These are phyloP conservation scores for Pleurotus eryngii DNA, from an alignment of 768 basidiomycete species.

Conservation along the genomic window DNA sequence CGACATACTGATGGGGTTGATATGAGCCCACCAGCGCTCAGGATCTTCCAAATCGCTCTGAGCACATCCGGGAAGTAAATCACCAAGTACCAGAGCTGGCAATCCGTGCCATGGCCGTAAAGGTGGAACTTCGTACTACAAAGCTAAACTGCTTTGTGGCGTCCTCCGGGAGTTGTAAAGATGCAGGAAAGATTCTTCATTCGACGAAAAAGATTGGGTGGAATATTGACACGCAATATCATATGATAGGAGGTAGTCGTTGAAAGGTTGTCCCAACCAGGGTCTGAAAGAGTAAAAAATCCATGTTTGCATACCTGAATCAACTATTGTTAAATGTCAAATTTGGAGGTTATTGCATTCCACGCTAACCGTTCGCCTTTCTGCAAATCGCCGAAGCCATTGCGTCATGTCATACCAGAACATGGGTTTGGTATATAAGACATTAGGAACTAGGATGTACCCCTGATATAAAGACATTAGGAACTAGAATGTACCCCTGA, in stretches of 20 bases:
- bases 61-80: constrained; percentile 19
- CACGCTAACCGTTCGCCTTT: too few species aligned
- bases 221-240: neutral
- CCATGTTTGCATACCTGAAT: neutral
- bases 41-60: constrained; percentile 24
- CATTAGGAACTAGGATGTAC: too few species aligned
- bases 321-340: too few species aligned
- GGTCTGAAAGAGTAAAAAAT: neutral
- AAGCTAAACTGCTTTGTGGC: neutral
- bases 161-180: neutral
- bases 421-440: too few species aligned
- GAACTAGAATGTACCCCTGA: too few species aligned
- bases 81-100: constrained; percentile 9
- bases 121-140: too few species aligned
- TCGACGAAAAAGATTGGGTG: neutral
- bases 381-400: too few species aligned
- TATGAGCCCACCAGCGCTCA: constrained; percentile 18
- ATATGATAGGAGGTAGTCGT: neutral
- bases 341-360: too few species aligned
- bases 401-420: too few species aligned
- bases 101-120: constrained; percentile 8
- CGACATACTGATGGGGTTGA: constrained; percentile 19
- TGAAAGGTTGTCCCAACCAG: neutral
- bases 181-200: neutral
- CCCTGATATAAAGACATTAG: too few species aligned